These are phyloP conservation scores for Clonostachys sp. DNA, from an alignment of 2,329 filamentous ascomycete species.

Conservation along the genomic window DNA sequence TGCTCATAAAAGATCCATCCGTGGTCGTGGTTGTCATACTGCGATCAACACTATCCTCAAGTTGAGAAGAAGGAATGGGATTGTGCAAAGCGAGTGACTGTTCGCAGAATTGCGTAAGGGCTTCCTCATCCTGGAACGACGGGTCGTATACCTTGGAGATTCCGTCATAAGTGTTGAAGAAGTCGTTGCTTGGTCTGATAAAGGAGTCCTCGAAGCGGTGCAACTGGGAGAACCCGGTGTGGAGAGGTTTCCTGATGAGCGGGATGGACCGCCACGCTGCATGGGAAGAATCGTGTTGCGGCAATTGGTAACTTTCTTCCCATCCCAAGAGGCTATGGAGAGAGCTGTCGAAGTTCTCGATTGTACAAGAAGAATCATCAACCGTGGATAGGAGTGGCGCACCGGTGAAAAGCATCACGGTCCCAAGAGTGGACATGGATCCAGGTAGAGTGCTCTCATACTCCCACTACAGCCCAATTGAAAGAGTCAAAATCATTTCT, in stretches of 20 bases:
- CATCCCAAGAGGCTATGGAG: slow-evolving; percentile 18
- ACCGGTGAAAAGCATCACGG: slow-evolving; percentile 30
- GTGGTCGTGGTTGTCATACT: slow-evolving; percentile 8
- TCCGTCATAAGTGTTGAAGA: slow-evolving; percentile 42
- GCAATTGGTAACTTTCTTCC: background rate
- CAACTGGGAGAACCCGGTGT: slow-evolving; percentile 48
- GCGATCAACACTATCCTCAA: slow-evolving; percentile 31
- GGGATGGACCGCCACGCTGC: slow-evolving; percentile 52
- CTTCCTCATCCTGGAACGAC: slow-evolving; percentile 22
- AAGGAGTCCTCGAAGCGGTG: slow-evolving; percentile 25
- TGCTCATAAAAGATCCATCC: slow-evolving; percentile 11
- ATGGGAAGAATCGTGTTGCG: slow-evolving; percentile 3
- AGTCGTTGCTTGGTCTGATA: slow-evolving; percentile 23
- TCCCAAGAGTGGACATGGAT: too few species aligned
- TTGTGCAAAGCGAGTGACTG: slow-evolving; percentile 72
- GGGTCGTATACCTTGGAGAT: slow-evolving; percentile 10
- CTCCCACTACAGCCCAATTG: too few species aligned
- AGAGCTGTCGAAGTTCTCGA: slow-evolving; percentile 14
- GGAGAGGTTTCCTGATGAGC: slow-evolving; percentile 36
- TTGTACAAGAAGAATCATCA: slow-evolving; percentile 18
- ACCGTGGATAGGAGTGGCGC: slow-evolving; percentile 23
- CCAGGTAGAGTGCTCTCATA: too few species aligned
- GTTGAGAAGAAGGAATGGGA: slow-evolving; percentile 58
- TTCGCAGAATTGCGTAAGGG: slow-evolving; percentile 67
- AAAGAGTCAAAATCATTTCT: too few species aligned